A percentile compares a stretch with the other conserved stretches of the same genome.
Conservation (phyloP, 1,284 basidiomycete species). For the Wolfiporia cocos region DNA sequence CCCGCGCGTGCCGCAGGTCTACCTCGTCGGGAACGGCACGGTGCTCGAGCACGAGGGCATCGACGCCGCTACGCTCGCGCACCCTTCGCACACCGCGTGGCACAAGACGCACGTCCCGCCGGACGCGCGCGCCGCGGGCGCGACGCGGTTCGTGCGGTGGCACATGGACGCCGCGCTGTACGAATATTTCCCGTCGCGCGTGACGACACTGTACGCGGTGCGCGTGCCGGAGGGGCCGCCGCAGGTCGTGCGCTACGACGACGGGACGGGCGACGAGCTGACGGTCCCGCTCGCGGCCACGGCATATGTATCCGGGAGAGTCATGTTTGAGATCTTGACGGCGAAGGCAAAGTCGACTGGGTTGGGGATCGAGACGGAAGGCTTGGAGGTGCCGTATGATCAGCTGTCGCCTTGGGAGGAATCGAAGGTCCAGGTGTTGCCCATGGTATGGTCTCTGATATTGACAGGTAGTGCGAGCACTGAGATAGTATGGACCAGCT, state of each 20-base stretch:
- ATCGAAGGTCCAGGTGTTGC: slow-evolving; percentile 61
- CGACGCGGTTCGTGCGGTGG: slow-evolving; percentile 88
- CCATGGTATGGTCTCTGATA: slow-evolving; percentile 42
- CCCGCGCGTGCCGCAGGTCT: slow-evolving; percentile 79
- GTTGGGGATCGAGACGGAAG: slow-evolving; percentile 74
- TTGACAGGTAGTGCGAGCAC: neutral
- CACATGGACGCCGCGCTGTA: slow-evolving; percentile 94
- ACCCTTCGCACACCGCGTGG: slow-evolving; percentile 85
- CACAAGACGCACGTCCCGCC: slow-evolving; percentile 75
- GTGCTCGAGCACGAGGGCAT: slow-evolving; percentile 75
- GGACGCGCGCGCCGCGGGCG: slow-evolving; percentile 71
- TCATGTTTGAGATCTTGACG: slow-evolving; percentile 80
- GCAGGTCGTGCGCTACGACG: slow-evolving; percentile 81
- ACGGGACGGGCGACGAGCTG: slow-evolving; percentile 82
- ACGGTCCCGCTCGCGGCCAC: slow-evolving; percentile 83
- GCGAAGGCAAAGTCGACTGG: slow-evolving; percentile 69
- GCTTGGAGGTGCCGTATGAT: slow-evolving; percentile 55
- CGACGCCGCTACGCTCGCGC: slow-evolving; percentile 59
- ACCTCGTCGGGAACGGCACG: slow-evolving; percentile 79
- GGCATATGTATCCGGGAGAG: slow-evolving; percentile 74
- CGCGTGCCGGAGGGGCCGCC: slow-evolving; percentile 60
- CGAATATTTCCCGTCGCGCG: slow-evolving; percentile 77
- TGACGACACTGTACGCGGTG: slow-evolving; percentile 84
- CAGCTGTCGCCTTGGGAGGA: slow-evolving; percentile 75
- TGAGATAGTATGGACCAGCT: slow-evolving; percentile 32